Evolutionary conservation across 2,329 filamentous ascomycete species (phyloP).

Genomic region (Xylariales sp.): DNA sequence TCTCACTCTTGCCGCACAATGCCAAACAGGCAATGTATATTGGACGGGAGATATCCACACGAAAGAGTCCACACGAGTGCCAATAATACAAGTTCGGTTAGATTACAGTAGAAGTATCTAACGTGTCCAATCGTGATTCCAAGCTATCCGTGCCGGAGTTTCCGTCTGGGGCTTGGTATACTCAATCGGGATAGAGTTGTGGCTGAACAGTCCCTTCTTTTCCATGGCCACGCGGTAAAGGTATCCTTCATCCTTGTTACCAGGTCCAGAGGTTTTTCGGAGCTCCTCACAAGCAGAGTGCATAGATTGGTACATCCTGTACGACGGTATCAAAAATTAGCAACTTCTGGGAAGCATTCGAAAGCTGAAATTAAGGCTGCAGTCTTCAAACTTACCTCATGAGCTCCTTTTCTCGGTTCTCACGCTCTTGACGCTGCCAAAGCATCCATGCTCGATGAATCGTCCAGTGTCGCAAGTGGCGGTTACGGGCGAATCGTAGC

Average conservation of each 20-base stretch:
- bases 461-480: constrained; percentile 93
- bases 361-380: too few relatives aligned
- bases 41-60: too few relatives aligned
- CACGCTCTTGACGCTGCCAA: constrained; percentile 65
- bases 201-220: constrained; percentile 78
- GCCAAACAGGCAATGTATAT: too few relatives aligned
- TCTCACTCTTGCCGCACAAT: too few relatives aligned
- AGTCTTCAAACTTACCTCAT: constrained; percentile 52
- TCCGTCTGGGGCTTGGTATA: constrained; percentile 85
- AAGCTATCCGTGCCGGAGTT: constrained; percentile 71
- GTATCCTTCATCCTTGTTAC: constrained; percentile 58
- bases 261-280: constrained; percentile 54
- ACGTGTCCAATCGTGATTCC: constrained; percentile 91
- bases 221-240: constrained; percentile 85
- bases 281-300: constrained; percentile 81
- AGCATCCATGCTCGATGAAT: constrained; percentile 96
- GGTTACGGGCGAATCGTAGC: constrained; percentile 82
- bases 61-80: too few relatives aligned
- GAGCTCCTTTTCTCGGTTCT: constrained; percentile 63
- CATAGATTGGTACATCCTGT: constrained; percentile 72
- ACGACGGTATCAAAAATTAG: constrained; percentile 8
- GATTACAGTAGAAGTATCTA: constrained; percentile 23
- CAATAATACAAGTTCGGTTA: too few relatives aligned
- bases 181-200: constrained; percentile 79
- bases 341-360: too few relatives aligned